Base-by-base conservation (phyloP, 345 rosid genomes). In the Cochlearia excelsa region DNA sequence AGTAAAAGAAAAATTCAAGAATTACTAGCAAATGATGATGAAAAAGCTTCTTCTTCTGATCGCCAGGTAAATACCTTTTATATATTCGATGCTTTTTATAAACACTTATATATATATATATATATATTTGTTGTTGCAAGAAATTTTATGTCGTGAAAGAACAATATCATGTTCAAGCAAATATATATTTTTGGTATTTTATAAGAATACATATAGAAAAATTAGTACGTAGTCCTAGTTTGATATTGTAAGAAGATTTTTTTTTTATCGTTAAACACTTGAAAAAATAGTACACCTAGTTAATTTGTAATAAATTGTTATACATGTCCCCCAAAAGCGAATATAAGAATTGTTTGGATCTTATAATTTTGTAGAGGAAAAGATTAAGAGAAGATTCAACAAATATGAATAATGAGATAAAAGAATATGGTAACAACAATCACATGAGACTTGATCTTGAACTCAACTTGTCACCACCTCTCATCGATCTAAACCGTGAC, bases 391-490 rank as follows among this genome's bases (percentile, higher is more conserved):
- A 80, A 57, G 87, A 77, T 51, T 86, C 89, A 44, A 52, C 23
- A 42, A 63, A 26, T n/a, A 72, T 78, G 51, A 65, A 51, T 37
- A 70, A 51, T 49, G 69, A 67, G 62, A 63, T 69, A 8, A 78
- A 73, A 38, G 70, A 76, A 3, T 40, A 72, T 35, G 59, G 9
- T 57, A 34, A 63, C 7, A 44, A 48, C 6, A 42, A 48, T 47
- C 61, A 57, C 48, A 68, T 80, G 77, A 81, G 85, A 69, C 75
- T 87, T 51, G 84, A 87, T 58, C 91, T 87, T 40, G 81, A 82
- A 70, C 84, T 87, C 26, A 84, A 84, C 75, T 78, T 81, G 69
- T 82, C 77, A 78, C 80, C 80, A 59, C 84, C 63, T 46, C 26
- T 65, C 40, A 54, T 65, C 28, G 49, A 56, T 55, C 63, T 38